Evolutionary conservation across 805 yeast genomes (phyloP).

Genomic region (Suhomyces prunicola): DNA sequence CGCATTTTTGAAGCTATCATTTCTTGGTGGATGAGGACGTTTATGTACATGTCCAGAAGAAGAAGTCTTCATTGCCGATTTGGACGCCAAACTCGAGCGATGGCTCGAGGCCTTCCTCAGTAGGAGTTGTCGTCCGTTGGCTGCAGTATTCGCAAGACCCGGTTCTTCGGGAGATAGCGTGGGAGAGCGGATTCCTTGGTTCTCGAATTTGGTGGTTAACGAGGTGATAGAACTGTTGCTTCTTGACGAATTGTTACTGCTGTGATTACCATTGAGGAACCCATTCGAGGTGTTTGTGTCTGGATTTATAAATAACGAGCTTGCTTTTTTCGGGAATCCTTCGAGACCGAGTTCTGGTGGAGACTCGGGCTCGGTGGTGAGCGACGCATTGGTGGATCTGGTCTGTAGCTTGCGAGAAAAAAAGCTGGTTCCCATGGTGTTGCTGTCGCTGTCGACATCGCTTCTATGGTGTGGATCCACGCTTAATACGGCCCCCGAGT

Average conservation of each 20-base stretch:
- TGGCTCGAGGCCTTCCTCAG: conserved; percentile 3
- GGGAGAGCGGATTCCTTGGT: conserved; percentile 23
- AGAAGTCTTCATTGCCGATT: conserved; percentile 8
- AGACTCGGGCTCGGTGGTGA: conserved; percentile 2
- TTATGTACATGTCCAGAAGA: conserved; percentile 18
- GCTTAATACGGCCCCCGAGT: background rate
- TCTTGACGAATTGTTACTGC: background rate
- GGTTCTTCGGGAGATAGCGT: conserved; percentile 3
- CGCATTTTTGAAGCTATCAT: conserved; percentile 1
- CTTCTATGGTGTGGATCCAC: conserved; percentile 8
- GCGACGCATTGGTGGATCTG: background rate
- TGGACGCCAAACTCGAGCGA: conserved; percentile 10
- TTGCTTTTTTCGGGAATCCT: conserved; percentile 13
- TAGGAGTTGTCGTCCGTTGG: background rate
- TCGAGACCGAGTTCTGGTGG: conserved; percentile 8
- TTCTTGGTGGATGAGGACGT: conserved; percentile 6
- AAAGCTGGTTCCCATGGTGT: conserved; percentile 11
- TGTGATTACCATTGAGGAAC: background rate
- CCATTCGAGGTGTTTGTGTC: background rate
- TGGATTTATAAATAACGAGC: conserved; percentile 14
- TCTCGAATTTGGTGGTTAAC: conserved; percentile 26
- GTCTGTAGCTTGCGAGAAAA: background rate
- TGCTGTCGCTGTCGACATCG: conserved; percentile 25
- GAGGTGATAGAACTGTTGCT: conserved; percentile 20
- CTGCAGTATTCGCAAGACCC: background rate